Base-by-base conservation (phyloP, 2,329 filamentous ascomycete species). In the Fusarium nurragi region DNA sequence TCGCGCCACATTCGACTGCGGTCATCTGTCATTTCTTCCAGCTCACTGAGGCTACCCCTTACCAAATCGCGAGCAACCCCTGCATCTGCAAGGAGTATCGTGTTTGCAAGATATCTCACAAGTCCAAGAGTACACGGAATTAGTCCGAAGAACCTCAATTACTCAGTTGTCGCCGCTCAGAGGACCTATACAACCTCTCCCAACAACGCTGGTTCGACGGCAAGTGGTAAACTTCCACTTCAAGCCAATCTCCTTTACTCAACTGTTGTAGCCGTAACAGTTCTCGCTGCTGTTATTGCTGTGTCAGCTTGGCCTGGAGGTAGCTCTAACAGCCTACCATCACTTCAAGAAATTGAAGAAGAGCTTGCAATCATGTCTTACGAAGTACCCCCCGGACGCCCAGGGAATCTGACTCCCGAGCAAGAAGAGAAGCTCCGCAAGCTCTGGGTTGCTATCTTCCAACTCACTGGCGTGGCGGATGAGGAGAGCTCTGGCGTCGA, bases 381-480 rank as follows among this genome's bases (percentile, higher is more conserved):
- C 22, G 77, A 83, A 69, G 61, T 74, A 21, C 84, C 84, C 40
- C 86, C 90, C 34, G 95, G 95, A 50, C 88, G 93, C 61, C 86
- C 93, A 52, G 93, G 92, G 58, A 97, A 92, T 69, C 83, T 99
- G 57, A 97, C 94, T n/a, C 77, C 88, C 4, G 94, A 97, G 64
- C 89, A 99, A 79, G 92, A 97, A 72, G 86, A 86, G 65, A 97
- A 96, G 80, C 82, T 99, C 57, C 91, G 90, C 72, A 90, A 96
- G 77, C 85, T 98, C 68, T 99, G 95, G 95, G 78, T 84, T 14
- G 81, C 88, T 51, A 84, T 93, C 36, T 84, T 96, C 67, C 89
- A 90, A 64, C 83, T 97, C 40, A 93, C 91, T 74, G 91, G 90
- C 25, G 84, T 93, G 49, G 58, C 66, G 5, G 71, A 75, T 25